Evolutionary conservation across 176 grass and related monocot species (phyloP).

Genomic region (Avena atlantica): DNA sequence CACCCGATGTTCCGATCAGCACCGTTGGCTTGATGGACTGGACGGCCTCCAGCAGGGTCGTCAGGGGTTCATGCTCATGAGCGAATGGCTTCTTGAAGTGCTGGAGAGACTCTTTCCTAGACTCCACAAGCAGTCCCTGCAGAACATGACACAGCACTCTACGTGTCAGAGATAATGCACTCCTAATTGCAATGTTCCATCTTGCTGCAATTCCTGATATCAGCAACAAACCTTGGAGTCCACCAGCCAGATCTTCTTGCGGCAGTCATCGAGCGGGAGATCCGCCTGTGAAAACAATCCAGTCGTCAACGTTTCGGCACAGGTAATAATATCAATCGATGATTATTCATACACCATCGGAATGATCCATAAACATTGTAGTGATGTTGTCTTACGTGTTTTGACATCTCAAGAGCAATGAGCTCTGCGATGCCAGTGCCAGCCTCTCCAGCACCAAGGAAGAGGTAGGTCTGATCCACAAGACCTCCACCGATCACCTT

Average conservation of each 20-base stretch:
- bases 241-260: slow-evolving; percentile 95
- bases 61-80: slow-evolving; percentile 77
- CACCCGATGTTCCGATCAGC: slow-evolving; percentile 95
- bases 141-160: neutral
- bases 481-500: slow-evolving; percentile 82
- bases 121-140: slow-evolving; percentile 85
- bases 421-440: slow-evolving; percentile 97
- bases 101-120: slow-evolving; percentile 77
- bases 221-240: slow-evolving; percentile 74
- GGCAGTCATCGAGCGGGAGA: slow-evolving; percentile 72
- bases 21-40: slow-evolving; percentile 87
- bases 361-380: neutral
- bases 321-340: neutral
- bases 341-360: too few species aligned
- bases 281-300: slow-evolving; percentile 47
- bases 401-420: slow-evolving; percentile 94
- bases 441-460: slow-evolving; percentile 98
- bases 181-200: neutral
- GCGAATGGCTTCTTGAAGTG: slow-evolving; percentile 97
- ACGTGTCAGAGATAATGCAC: neutral
- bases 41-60: slow-evolving; percentile 83
- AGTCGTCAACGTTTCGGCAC: neutral
- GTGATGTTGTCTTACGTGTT: slow-evolving; percentile 52
- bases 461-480: slow-evolving; percentile 86
- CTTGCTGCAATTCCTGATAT: neutral